Evolutionary conservation across 352 stramenopile species (phyloP).

Genomic region (Phytopythium litorale): DNA sequence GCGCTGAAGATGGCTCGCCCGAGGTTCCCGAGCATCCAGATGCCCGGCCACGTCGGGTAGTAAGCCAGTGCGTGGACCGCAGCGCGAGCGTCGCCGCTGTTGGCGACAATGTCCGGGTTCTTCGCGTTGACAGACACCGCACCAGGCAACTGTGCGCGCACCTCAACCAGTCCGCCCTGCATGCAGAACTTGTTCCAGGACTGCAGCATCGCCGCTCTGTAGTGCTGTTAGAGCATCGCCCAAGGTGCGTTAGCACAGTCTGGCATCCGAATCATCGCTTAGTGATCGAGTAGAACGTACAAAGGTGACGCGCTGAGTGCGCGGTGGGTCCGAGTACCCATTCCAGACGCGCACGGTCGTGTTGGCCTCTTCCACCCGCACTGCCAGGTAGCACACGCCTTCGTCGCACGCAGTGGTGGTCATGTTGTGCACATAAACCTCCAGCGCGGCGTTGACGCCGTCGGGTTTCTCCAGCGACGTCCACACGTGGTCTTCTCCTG

Average conservation of each 20-base stretch:
- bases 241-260: not conserved
- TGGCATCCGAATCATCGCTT: not conserved
- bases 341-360: slow-evolving; percentile 39
- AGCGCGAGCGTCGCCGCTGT: not conserved
- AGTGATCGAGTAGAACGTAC: slow-evolving; percentile 16
- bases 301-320: slow-evolving; percentile 33
- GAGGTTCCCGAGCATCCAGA: slow-evolving; percentile 95
- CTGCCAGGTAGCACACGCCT: slow-evolving; percentile 31
- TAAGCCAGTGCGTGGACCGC: slow-evolving; percentile 26
- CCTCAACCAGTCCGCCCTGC: slow-evolving; percentile 88
- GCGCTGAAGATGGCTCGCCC: slow-evolving; percentile 90
- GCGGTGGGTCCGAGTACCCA: slow-evolving; percentile 27
- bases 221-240: slow-evolving; percentile 17
- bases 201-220: slow-evolving; percentile 80
- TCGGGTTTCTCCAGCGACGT: slow-evolving; percentile 93
- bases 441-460: slow-evolving; percentile 85
- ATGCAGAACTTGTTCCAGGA: slow-evolving; percentile 94
- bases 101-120: slow-evolving; percentile 29
- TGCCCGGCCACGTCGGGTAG: slow-evolving; percentile 85
- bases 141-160: slow-evolving; percentile 84
- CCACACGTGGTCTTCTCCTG: slow-evolving; percentile 90
- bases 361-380: slow-evolving; percentile 31
- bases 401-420: slow-evolving; percentile 36
- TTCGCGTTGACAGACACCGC: slow-evolving; percentile 45
- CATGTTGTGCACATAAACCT: slow-evolving; percentile 90